Conservation (phyloP, 2,329 filamentous ascomycete species). For the Bimuria novae-zelandiae region DNA sequence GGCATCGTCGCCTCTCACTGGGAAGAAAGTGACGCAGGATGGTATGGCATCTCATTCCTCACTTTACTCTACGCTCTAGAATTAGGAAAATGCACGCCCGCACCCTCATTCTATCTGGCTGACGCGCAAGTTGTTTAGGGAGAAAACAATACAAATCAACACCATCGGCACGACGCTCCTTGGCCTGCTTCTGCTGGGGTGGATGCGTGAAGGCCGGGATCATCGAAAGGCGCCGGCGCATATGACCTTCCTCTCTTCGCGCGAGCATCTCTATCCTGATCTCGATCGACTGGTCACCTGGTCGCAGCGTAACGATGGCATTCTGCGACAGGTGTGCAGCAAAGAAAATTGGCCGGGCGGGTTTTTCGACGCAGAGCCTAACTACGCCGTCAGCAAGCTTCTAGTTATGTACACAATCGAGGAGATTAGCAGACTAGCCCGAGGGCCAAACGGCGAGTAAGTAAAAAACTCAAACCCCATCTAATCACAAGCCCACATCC, state of each 20-base stretch:
- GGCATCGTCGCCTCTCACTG: slow-evolving; percentile 15
- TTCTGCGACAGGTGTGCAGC: slow-evolving; percentile 14
- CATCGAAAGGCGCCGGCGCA: slow-evolving; percentile 9
- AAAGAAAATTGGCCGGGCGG: slow-evolving; percentile 11
- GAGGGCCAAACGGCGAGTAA: slow-evolving; percentile 16
- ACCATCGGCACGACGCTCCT: slow-evolving; percentile 14
- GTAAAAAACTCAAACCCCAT: slow-evolving; percentile 4
- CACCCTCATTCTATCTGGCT: neutral
- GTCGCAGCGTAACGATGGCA: slow-evolving; percentile 7
- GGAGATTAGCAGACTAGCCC: slow-evolving; percentile 9
- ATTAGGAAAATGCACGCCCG: too few relatives aligned
- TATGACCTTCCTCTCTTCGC: slow-evolving; percentile 15
- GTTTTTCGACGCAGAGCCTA: slow-evolving; percentile 12
- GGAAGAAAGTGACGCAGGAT: slow-evolving; percentile 15
- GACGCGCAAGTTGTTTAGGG: too few relatives aligned
- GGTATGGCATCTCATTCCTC: slow-evolving; percentile 7
- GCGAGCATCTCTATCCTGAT: slow-evolving; percentile 15
- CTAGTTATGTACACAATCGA: slow-evolving; percentile 15
- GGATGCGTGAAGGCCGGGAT: slow-evolving; percentile 12
- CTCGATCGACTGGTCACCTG: slow-evolving; percentile 5
- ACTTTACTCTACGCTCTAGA: too few relatives aligned
- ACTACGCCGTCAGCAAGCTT: slow-evolving; percentile 17
- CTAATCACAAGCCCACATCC: neutral
- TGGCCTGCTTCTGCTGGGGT: slow-evolving; percentile 13
- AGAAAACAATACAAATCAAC: slow-evolving; percentile 18